These are phyloP conservation scores for Rhododendron kiyosumense DNA, from an alignment of 148 eudicot genomes.

Conservation along the genomic window DNA sequence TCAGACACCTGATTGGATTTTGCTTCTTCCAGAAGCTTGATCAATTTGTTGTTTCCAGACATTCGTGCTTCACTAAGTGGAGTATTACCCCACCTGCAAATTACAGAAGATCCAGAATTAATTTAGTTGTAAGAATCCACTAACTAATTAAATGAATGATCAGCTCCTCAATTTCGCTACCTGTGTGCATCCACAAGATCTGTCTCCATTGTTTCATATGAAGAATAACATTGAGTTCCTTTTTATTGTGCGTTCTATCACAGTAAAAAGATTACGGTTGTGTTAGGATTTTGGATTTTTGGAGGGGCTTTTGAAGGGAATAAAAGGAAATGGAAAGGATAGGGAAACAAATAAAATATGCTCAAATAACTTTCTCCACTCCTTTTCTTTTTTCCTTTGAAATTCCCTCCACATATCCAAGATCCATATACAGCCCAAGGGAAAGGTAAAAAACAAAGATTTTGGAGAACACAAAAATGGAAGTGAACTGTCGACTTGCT, in stretches of 20 bases:
- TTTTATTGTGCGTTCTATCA: not conserved
- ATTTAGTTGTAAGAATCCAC: not conserved
- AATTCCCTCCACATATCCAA: not conserved
- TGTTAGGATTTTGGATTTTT: not conserved
- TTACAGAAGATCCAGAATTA: not conserved
- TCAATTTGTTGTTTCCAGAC: slow-evolving; percentile 57
- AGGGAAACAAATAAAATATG: not conserved
- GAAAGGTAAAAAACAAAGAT: not conserved
- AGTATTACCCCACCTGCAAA: slow-evolving; percentile 67
- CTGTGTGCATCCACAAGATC: not conserved
- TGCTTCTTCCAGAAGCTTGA: slow-evolving; percentile 65
- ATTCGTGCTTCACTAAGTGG: slow-evolving; percentile 55
- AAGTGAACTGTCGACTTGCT: not conserved
- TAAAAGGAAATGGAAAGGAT: not conserved
- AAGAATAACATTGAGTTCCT: not conserved
- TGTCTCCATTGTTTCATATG: not conserved
- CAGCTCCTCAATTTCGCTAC: not conserved
- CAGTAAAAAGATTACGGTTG: not conserved
- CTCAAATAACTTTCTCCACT: not conserved
- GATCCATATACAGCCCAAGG: not conserved
- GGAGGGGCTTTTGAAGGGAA: not conserved
- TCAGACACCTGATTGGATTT: slow-evolving; percentile 43
- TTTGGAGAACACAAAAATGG: not conserved
- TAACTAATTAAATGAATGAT: not conserved
- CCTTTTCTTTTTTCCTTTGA: not conserved